phyloP scores from a whole-genome alignment of 441 rosid genomes.

The Euphorbia celastroides region DNA sequence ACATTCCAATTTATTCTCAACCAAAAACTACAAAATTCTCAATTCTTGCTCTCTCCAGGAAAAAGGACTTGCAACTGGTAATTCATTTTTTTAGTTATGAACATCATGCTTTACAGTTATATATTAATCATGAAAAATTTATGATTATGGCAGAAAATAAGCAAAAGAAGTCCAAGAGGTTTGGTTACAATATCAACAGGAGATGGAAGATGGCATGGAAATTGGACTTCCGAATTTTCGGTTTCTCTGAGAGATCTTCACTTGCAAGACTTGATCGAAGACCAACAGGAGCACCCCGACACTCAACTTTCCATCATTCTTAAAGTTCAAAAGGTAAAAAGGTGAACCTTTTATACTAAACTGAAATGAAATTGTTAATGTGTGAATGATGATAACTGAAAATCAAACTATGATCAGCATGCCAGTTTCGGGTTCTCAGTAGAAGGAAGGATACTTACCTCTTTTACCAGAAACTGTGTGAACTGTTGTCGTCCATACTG shows the following conservation, averaged over 20 bases:
- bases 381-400: no score
- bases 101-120: no score
- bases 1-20: constrained; percentile 6
- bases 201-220: constrained; percentile 62
- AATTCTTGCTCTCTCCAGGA: constrained; percentile 4
- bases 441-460: constrained; percentile 63
- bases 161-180: constrained; percentile 31
- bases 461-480: constrained; percentile 59
- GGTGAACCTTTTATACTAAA: no score
- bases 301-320: constrained; percentile 46
- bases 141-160: neutral
- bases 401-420: constrained; percentile 53
- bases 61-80: constrained; percentile 8
- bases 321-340: constrained; percentile 62
- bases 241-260: constrained; percentile 54
- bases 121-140: no score
- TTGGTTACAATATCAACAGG: constrained; percentile 59
- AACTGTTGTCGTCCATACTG: constrained; percentile 59
- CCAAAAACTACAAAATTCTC: neutral
- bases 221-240: constrained; percentile 48
- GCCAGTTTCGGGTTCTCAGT: constrained; percentile 84
- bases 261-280: constrained; percentile 65
- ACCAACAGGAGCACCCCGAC: constrained; percentile 32
- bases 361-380: no score
- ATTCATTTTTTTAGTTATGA: no score